These are phyloP conservation scores for Globisporangium viniferum DNA, from an alignment of 352 stramenopile genomes.

Conservation along the genomic window DNA sequence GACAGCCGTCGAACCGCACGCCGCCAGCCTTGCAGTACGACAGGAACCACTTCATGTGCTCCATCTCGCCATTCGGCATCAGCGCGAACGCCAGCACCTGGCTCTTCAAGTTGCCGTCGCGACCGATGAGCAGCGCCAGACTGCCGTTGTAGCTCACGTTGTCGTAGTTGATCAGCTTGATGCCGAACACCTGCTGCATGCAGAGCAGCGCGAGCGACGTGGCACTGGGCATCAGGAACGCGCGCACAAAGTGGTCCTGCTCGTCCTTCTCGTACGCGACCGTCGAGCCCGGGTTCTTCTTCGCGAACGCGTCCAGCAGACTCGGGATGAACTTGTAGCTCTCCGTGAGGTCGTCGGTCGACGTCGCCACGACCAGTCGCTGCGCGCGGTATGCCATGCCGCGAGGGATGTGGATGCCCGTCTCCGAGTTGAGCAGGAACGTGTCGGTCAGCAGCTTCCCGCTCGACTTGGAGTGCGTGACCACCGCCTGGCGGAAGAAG, in stretches of 20 bases:
- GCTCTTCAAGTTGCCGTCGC: slow-evolving; percentile 64
- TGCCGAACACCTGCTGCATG: slow-evolving; percentile 71
- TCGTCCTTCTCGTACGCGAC: slow-evolving; percentile 59
- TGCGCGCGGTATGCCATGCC: slow-evolving; percentile 79
- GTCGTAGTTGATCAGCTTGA: slow-evolving; percentile 69
- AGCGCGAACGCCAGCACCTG: slow-evolving; percentile 70
- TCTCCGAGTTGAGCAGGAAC: slow-evolving; percentile 66
- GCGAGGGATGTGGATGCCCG: slow-evolving; percentile 74
- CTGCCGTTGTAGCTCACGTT: slow-evolving; percentile 68
- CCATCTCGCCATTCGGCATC: slow-evolving; percentile 60
- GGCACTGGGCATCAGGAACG: slow-evolving; percentile 74
- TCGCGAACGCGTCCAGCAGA: slow-evolving; percentile 61
- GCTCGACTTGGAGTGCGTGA: slow-evolving; percentile 75
- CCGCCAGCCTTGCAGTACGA: slow-evolving; percentile 48
- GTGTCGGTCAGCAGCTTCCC: slow-evolving; percentile 78
- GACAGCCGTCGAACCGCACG: slow-evolving; percentile 48
- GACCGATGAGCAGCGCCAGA: slow-evolving; percentile 53
- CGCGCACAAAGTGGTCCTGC: slow-evolving; percentile 62
- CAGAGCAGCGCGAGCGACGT: slow-evolving; percentile 42
- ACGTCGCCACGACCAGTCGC: slow-evolving; percentile 65
- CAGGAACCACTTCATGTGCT: slow-evolving; percentile 81
- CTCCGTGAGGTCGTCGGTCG: slow-evolving; percentile 72
- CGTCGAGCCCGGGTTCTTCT: slow-evolving; percentile 70
- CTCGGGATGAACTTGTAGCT: slow-evolving; percentile 86
- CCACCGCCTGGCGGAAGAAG: slow-evolving; percentile 77